These are phyloP conservation scores for Echites panduratus DNA, from an alignment of 257 asterid genomes.

Conservation along the genomic window DNA sequence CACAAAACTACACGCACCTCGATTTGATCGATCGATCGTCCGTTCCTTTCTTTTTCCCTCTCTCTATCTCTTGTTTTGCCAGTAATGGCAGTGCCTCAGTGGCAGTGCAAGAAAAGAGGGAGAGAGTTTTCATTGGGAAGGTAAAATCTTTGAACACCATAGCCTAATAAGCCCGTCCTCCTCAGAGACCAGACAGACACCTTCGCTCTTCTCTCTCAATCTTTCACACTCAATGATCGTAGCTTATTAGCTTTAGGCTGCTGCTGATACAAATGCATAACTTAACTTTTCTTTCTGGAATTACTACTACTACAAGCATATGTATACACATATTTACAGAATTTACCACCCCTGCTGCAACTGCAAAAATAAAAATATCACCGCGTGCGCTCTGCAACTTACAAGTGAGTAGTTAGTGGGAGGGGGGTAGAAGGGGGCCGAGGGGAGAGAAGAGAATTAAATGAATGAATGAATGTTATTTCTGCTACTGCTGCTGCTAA, in stretches of 20 bases:
- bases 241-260: too few species aligned
- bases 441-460: neutral
- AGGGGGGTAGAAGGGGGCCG: neutral
- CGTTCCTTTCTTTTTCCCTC: constrained; percentile 1
- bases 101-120: constrained; percentile 65
- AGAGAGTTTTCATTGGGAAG: constrained; percentile 89
- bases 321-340: neutral
- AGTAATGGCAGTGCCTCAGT: constrained; percentile 72
- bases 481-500: constrained; percentile 3
- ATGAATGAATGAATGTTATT: neutral
- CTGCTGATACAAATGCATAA: too few species aligned
- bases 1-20: constrained; percentile 28
- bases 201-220: neutral
- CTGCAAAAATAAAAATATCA: constrained; percentile 8
- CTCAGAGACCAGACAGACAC: constrained; percentile 4
- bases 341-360: neutral
- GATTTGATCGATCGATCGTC: constrained; percentile 30
- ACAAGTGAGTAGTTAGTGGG: too few species aligned
- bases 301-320: too few species aligned
- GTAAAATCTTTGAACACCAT: constrained; percentile 40
- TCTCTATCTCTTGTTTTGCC: constrained; percentile 30
- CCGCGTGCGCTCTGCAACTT: constrained; percentile 27
- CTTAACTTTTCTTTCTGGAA: too few species aligned
- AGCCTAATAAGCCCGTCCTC: neutral
- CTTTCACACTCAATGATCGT: neutral